phyloP scores from a whole-genome alignment of 2,329 filamentous ascomycete species.

The Trichoderma asperellum region DNA sequence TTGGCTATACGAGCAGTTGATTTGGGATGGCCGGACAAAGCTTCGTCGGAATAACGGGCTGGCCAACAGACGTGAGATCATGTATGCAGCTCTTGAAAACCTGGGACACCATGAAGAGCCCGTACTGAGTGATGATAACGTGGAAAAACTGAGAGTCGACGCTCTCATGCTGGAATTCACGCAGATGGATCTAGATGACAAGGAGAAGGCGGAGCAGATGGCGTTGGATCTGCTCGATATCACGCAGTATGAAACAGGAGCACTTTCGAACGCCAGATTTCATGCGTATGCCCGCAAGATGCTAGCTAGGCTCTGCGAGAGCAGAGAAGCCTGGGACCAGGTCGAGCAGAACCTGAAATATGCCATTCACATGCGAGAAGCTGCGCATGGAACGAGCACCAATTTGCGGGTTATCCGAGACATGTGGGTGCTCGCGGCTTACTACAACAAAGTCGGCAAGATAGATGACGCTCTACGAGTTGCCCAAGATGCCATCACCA shows the following conservation, averaged over 20 bases:
- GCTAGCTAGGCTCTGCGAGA: constrained; percentile 43
- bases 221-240: constrained; percentile 38
- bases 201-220: constrained; percentile 39
- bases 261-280: constrained; percentile 42
- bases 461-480: constrained; percentile 37
- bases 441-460: constrained; percentile 41
- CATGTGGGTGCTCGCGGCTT: constrained; percentile 45
- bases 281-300: constrained; percentile 47
- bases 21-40: constrained; percentile 45
- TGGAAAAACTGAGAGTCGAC: constrained; percentile 40
- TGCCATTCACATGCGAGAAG: constrained; percentile 43
- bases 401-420: constrained; percentile 45
- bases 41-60: constrained; percentile 42
- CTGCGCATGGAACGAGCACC: constrained; percentile 42
- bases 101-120: constrained; percentile 32
- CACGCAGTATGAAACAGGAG: constrained; percentile 34
- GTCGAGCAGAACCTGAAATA: constrained; percentile 42
- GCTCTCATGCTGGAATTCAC: constrained; percentile 45
- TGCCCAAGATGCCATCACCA: constrained; percentile 41
- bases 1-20: constrained; percentile 47
- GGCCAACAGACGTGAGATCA: constrained; percentile 36
- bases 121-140: constrained; percentile 28
- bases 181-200: constrained; percentile 45
- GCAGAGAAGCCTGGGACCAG: constrained; percentile 38
- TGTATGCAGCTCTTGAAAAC: constrained; percentile 39